Conservation (phyloP, 2,329 filamentous ascomycete species). For the Calonectria pseudoreteaudii region DNA sequence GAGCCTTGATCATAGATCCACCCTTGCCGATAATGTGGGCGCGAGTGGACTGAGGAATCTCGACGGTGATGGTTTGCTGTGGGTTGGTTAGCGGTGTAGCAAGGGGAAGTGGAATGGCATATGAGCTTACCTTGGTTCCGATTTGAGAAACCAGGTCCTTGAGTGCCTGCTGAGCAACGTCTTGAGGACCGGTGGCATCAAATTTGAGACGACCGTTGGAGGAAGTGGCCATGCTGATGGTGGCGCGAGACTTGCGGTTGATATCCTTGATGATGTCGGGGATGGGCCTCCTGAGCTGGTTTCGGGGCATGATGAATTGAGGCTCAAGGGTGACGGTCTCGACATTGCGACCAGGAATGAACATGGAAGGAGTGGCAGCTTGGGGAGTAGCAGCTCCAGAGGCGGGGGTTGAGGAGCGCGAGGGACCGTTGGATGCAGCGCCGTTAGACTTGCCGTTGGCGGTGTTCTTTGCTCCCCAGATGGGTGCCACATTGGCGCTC, state of each 20-base stretch:
- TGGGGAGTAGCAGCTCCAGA: conserved; percentile 65
- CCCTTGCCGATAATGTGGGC: conserved; percentile 94
- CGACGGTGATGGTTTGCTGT: conserved; percentile 73
- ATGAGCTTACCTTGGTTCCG: conserved; percentile 77
- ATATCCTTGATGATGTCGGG: conserved; percentile 90
- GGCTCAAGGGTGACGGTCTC: conserved; percentile 81
- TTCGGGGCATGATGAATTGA: conserved; percentile 79
- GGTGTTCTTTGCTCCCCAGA: conserved; percentile 82
- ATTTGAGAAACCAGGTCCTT: conserved; percentile 91
- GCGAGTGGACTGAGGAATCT: conserved; percentile 85
- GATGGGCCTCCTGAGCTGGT: conserved; percentile 86
- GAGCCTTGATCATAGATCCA: conserved; percentile 88
- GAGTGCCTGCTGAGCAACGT: conserved; percentile 87
- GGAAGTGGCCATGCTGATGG: conserved; percentile 81
- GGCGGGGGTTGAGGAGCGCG: conserved; percentile 72
- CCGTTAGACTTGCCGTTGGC: conserved; percentile 66
- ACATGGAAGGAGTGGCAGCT: conserved; percentile 63
- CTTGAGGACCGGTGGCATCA: conserved; percentile 85
- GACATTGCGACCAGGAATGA: conserved; percentile 84
- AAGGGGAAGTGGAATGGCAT: background rate
- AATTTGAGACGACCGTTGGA: conserved; percentile 81
- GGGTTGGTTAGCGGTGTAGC: conserved; percentile 33
- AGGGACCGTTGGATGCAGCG: conserved; percentile 65
- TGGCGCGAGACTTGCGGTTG: conserved; percentile 91
- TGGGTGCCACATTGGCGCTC: conserved; percentile 73